Evolutionary conservation across 2,329 filamentous ascomycete genomes (phyloP).

Genomic region (Sporothrix schenckii): DNA sequence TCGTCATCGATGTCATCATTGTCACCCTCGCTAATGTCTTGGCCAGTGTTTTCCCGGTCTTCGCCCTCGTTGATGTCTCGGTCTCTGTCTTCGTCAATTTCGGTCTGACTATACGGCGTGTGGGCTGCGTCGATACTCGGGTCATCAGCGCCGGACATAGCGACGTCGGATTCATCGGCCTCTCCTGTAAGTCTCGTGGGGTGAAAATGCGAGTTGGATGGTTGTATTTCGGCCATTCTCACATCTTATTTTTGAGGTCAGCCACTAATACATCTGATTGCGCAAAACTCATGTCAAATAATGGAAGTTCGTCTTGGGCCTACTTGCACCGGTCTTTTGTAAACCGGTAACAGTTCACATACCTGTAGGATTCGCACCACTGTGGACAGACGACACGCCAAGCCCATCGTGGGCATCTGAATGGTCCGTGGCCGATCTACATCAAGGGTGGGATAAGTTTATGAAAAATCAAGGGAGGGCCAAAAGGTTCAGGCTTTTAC

Average conservation of each 20-base stretch:
- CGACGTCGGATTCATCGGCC: slow-evolving; percentile 63
- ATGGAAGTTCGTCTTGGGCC: neutral
- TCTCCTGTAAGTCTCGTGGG: slow-evolving; percentile 56
- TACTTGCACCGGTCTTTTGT: neutral
- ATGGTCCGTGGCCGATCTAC: neutral
- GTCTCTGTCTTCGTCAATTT: slow-evolving; percentile 42
- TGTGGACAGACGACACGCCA: slow-evolving; percentile 48
- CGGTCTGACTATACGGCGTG: neutral
- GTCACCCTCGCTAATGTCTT: slow-evolving; percentile 45
- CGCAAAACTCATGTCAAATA: too few relatives aligned
- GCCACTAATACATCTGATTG: too few relatives aligned
- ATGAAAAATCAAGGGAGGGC: neutral
- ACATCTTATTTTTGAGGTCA: neutral
- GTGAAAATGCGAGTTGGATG: slow-evolving; percentile 43
- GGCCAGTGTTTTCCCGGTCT: neutral
- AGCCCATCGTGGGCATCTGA: neutral
- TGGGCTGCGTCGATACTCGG: slow-evolving; percentile 43
- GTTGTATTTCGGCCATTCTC: neutral
- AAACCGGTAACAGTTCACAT: neutral
- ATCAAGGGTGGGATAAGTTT: neutral
- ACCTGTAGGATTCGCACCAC: slow-evolving; percentile 63
- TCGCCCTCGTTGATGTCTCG: slow-evolving; percentile 38
- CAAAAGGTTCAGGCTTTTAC: slow-evolving; percentile 48
- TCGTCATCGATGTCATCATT: slow-evolving; percentile 37
- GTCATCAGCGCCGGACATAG: slow-evolving; percentile 71